Base-by-base conservation (phyloP, 1,284 basidiomycete genomes). In the Mycosarcoma maydis region DNA sequence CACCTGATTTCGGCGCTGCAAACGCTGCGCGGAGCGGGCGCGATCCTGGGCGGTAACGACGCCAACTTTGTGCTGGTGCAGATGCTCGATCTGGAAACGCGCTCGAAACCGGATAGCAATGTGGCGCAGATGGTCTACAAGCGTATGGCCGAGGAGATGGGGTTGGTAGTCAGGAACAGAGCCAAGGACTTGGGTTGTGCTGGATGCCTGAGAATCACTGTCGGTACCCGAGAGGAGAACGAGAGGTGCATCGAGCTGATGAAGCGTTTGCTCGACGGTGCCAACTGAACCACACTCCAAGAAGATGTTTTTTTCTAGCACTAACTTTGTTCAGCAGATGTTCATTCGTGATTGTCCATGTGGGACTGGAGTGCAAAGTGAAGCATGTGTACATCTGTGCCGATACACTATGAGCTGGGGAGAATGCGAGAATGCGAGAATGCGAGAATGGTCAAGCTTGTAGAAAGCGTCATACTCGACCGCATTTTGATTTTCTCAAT, bases 11-110 rank as follows among this genome's bases (percentile, higher is more conserved):
- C 79, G 0, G 83, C 84, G 1, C 83, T 94, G 14, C 75, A 84
- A 16, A 56, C 70, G 19, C 72, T 86, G n/a, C 65, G 81, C 0
- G 85, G 60, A 16, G 34, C 97, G 1, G 92, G 92, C 0, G 47
- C 82, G 3, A 85, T 88, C 11, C 87, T 97, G 42, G 95, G 95
- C 0, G 88, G 86, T 0, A 91, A 91, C 82, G 85, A 95, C 78
- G 94, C 94, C 34, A 99, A 99, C 83, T 99, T 99, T 82, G 82
- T 98, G 27, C 68, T 98, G 67, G 86, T 92, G 0, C 91, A 92
- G 36, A 86, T 99, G 22, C 84, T 94, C 6, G 85, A 87, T 43
- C 19, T 53, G 5, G 53, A 51, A 16, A 68, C 70, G 13, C 72
- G 68, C 23, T 83, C 84, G 4, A 80, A 83, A 73, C 88, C 90